phyloP scores from a whole-genome alignment of 1,284 basidiomycete genomes.

The Papiliotrema fonsecae region DNA sequence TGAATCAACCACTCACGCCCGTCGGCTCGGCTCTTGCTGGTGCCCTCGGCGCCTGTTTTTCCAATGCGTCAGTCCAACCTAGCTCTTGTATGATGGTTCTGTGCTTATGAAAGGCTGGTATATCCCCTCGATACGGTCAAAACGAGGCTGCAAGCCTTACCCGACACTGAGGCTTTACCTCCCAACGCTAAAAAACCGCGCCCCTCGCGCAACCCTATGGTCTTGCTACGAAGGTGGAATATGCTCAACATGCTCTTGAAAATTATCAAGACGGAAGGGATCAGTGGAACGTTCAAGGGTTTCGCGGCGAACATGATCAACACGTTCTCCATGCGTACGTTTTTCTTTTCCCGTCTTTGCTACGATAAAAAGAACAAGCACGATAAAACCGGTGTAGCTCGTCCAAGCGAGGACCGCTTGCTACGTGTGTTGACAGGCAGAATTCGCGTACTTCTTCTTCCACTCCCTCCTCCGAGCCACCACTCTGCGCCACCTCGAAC shows the following conservation, averaged over 20 bases:
- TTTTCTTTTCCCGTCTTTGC: conserved; percentile 1
- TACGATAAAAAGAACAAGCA: too few relatives aligned
- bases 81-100: background rate
- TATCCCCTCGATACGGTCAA: conserved; percentile 97
- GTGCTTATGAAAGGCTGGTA: conserved; percentile 59
- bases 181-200: too few relatives aligned
- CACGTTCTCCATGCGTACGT: conserved; percentile 91
- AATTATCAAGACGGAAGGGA: conserved; percentile 73
- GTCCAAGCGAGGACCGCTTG: background rate
- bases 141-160: conserved; percentile 81
- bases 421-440: conserved; percentile 49
- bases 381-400: background rate
- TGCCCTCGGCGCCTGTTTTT: conserved; percentile 88
- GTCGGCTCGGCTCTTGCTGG: conserved; percentile 91
- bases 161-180: too few relatives aligned
- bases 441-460: conserved; percentile 99
- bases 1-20: conserved; percentile 67
- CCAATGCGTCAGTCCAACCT: conserved; percentile 75
- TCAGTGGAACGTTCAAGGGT: conserved; percentile 81
- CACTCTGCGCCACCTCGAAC: conserved; percentile 27
- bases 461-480: conserved; percentile 78
- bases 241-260: conserved; percentile 63
- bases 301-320: conserved; percentile 98
- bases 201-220: too few relatives aligned
- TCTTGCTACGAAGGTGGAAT: conserved; percentile 32